These are phyloP conservation scores for Lachnellula occidentalis DNA, from an alignment of 2,329 filamentous ascomycete species.

Conservation along the genomic window DNA sequence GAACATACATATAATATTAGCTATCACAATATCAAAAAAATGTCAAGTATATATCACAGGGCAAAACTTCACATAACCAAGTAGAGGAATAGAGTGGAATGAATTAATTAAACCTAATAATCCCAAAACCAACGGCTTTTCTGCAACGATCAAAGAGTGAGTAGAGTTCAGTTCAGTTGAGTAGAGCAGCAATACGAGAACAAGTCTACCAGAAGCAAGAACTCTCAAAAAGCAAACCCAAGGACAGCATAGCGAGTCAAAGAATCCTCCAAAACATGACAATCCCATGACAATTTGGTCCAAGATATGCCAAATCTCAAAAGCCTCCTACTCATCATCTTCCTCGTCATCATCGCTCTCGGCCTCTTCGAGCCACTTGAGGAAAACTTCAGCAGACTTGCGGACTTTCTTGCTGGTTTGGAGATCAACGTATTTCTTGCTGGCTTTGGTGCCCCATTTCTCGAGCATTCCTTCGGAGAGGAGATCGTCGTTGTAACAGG, in stretches of 20 bases:
- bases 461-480: constrained; percentile 82
- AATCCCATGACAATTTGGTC: neutral
- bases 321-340: constrained; percentile 41
- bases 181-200: constrained; percentile 1
- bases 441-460: constrained; percentile 89
- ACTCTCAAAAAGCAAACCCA: constrained; percentile 4
- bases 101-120: neutral
- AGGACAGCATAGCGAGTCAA: neutral
- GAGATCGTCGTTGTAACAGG: constrained; percentile 87
- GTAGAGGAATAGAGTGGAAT: neutral
- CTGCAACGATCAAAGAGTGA: neutral
- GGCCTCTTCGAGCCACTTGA: constrained; percentile 87
- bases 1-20: no score
- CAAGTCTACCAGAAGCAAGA: constrained; percentile 1
- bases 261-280: constrained; percentile 1
- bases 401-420: constrained; percentile 89
- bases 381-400: constrained; percentile 89
- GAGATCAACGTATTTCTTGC: constrained; percentile 96
- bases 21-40: no score
- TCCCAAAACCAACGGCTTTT: neutral
- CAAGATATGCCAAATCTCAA: neutral
- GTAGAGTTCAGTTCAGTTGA: neutral
- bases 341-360: constrained; percentile 64
- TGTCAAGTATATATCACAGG: neutral
- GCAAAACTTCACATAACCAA: neutral